These are phyloP conservation scores for Alternaria panax DNA, from an alignment of 2,329 filamentous ascomycete species.

Conservation along the genomic window DNA sequence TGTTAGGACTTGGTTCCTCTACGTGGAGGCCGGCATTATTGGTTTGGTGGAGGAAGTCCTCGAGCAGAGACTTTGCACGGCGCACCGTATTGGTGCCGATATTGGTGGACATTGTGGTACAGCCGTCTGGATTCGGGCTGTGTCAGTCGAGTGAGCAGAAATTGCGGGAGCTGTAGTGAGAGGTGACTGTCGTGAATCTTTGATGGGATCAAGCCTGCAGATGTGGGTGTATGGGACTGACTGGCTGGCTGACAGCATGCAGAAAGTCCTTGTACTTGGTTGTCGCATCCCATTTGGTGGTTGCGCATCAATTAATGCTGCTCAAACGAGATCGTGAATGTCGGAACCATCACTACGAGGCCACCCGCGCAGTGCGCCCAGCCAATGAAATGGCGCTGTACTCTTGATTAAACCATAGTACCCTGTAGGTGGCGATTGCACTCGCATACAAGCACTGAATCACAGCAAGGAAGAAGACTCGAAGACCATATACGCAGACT, in stretches of 20 bases:
- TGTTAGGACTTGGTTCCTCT: not conserved
- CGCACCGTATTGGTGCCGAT: not conserved
- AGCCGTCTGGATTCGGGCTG: not conserved
- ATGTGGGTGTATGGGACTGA: not conserved
- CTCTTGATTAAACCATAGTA: not conserved
- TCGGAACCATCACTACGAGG: not conserved
- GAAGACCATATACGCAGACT: no score
- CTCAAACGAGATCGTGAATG: not conserved
- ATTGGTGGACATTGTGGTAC: not conserved
- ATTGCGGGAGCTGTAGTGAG: no score
- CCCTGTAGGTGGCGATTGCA: not conserved
- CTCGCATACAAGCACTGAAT: no score
- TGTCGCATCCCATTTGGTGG: not conserved
- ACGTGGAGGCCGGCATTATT: slow-evolving; percentile 8
- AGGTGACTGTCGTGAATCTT: not conserved
- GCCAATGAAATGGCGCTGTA: not conserved
- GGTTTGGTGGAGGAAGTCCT: slow-evolving; percentile 13
- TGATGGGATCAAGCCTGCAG: not conserved
- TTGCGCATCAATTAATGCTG: not conserved
- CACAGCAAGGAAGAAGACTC: no score
- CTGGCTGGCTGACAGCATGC: not conserved
- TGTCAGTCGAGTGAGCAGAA: not conserved
- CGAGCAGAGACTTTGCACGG: not conserved
- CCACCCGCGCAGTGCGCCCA: no score
- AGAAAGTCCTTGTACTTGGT: not conserved